These are phyloP conservation scores for Maudiozyma turicensis DNA, from an alignment of 805 yeast genomes.

Conservation along the genomic window DNA sequence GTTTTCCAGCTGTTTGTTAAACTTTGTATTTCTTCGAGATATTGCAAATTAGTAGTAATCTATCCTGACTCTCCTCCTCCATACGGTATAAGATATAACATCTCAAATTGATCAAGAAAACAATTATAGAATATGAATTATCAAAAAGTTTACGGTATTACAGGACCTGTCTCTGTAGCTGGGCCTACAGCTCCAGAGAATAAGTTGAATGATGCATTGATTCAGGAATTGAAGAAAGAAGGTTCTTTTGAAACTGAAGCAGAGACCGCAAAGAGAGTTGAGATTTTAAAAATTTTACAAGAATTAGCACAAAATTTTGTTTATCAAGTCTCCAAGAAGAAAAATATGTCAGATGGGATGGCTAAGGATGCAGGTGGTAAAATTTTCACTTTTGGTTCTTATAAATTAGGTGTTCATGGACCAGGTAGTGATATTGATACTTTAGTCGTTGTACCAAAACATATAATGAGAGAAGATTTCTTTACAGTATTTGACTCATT, in stretches of 20 bases:
- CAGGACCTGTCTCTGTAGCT: slow-evolving; percentile 68
- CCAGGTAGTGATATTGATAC: slow-evolving; percentile 98
- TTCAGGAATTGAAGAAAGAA: slow-evolving; percentile 67
- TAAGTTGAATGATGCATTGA: slow-evolving; percentile 60
- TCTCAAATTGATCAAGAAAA: no score
- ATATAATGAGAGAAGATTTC: slow-evolving; percentile 82
- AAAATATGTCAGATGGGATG: slow-evolving; percentile 96
- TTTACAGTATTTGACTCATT: slow-evolving; percentile 70
- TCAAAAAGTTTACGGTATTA: slow-evolving; percentile 28
- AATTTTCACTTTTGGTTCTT: slow-evolving; percentile 92
- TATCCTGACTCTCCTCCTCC: no score
- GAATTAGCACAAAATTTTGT: slow-evolving; percentile 74
- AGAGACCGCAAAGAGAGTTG: slow-evolving; percentile 72
- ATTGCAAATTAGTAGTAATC: no score
- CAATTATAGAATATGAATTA: slow-evolving; percentile 17
- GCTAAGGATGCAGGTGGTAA: slow-evolving; percentile 96
- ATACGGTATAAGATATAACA: no score
- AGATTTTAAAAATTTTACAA: slow-evolving; percentile 64
- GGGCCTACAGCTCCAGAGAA: slow-evolving; percentile 80
- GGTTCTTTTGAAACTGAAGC: slow-evolving; percentile 85
- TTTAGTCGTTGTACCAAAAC: slow-evolving; percentile 92
- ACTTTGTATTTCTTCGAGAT: no score
- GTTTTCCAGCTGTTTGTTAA: no score
- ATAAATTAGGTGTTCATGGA: slow-evolving; percentile 90
- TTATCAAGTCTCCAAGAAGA: slow-evolving; percentile 62